Evolutionary conservation across 2,329 filamentous ascomycete species (phyloP), one percentile per base, ranked within the genome.

Genomic region (Verticillium longisporum): DNA sequence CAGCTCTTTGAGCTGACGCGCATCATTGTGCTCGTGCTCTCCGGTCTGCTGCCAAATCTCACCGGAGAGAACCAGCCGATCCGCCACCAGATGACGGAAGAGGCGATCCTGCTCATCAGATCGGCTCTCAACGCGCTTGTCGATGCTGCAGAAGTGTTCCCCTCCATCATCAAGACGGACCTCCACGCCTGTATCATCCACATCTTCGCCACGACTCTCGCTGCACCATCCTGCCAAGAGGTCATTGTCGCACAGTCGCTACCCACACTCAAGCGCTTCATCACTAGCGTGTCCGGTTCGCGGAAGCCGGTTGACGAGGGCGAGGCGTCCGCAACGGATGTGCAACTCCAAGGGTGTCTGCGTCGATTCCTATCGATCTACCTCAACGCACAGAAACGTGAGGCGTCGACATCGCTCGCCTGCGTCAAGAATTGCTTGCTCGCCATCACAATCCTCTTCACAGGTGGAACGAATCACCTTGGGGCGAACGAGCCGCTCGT

Each of bases 1-100:
- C 95, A 99, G 75, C 83, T 99, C 0, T 99, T 99, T 69, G 95
- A 99, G 75, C 81, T 99, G 56, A 99, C 95, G 0, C 86, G 95
- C 65, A 97, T 97, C 71, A 97, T 98, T 65, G 94, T 98, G 15
- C 81, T 99, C 9, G 94, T 98, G 1, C 81, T 99, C 33, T 90
- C 92, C 0, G 92, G 93, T 0, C 79, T 97, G 45, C 80, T 99
- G 26, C 95, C 96, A 4, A 96, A 94, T 63, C 79, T 96, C 4
- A 85, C 85, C 4, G 89, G 91, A 63, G 78, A 81, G 57, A 86
- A 83, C 38, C 85, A 83, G 65, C 81, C 82, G 67, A 87, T 85
- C 33, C 87, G 90, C 55, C 88, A 92, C 69, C 87, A 90, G 68
- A 87, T 96, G 69, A 93, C 90, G 1, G 93, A 97, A 68, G 94